Evolutionary conservation across 1,284 basidiomycete genomes (phyloP).

Genomic region (Marasmius tenuissimus): DNA sequence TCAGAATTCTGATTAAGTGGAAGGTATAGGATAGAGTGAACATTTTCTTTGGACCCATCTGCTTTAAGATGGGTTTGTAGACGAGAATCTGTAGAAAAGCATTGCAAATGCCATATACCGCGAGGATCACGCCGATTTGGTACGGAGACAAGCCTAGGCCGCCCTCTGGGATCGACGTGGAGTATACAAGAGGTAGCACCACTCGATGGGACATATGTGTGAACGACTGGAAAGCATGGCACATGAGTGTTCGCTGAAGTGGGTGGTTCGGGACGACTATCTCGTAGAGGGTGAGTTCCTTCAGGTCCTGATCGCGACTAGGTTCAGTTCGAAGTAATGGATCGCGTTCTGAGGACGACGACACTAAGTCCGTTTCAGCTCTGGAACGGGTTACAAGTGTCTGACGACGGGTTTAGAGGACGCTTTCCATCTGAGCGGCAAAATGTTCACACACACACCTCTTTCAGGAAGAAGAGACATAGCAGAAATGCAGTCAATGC

Average conservation of each 20-base stretch:
- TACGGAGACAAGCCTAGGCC: slow-evolving; percentile 19
- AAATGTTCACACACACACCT: slow-evolving; percentile 21
- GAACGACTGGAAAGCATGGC: slow-evolving; percentile 33
- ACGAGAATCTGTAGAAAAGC: slow-evolving; percentile 3
- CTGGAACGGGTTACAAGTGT: slow-evolving; percentile 18
- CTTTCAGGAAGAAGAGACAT: slow-evolving; percentile 28
- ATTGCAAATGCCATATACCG: slow-evolving; percentile 28
- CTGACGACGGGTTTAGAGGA: not conserved
- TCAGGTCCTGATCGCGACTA: not conserved
- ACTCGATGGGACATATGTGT: slow-evolving; percentile 30
- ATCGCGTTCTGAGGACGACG: not conserved
- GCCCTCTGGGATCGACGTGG: slow-evolving; percentile 15
- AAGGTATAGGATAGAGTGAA: not conserved
- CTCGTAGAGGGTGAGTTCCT: slow-evolving; percentile 21
- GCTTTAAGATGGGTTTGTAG: not conserved
- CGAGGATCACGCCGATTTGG: slow-evolving; percentile 20
- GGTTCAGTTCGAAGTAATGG: not conserved
- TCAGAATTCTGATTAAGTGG: not conserved
- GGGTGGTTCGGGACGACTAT: slow-evolving; percentile 32
- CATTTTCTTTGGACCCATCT: slow-evolving; percentile 1
- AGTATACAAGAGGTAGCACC: slow-evolving; percentile 22
- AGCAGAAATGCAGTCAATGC: slow-evolving; percentile 24
- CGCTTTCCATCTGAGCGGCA: slow-evolving; percentile 1
- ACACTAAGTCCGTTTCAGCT: slow-evolving; percentile 1
- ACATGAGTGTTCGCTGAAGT: slow-evolving; percentile 24